Conservation (phyloP, 169 alveolate genomes). For the Plasmodium ovale region DNA sequence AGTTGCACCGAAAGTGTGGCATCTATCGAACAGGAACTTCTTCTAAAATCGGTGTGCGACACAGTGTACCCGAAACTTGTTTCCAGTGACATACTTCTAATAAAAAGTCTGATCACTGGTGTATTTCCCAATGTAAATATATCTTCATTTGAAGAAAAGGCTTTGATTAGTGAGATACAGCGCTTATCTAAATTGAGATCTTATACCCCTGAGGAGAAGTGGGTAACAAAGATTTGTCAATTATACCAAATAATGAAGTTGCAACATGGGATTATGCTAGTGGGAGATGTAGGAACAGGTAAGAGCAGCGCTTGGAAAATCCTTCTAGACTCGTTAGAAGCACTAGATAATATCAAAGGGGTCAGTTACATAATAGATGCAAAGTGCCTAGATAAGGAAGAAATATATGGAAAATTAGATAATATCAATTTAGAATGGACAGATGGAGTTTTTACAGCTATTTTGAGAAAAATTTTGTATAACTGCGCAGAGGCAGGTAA, state of each 20-base stretch:
- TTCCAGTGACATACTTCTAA: conserved; percentile 95
- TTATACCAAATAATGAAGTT: conserved; percentile 93
- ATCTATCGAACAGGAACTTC: conserved; percentile 91
- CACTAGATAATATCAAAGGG: conserved; percentile 92
- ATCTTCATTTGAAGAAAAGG: conserved; percentile 92
- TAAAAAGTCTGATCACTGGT: conserved; percentile 93
- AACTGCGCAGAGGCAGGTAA: conserved; percentile 68
- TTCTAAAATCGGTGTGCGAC: conserved; percentile 95
- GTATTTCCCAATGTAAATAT: conserved; percentile 97
- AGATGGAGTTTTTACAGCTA: conserved; percentile 97
- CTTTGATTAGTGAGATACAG: conserved; percentile 88
- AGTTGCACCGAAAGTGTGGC: background rate
- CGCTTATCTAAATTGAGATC: conserved; percentile 89
- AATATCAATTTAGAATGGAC: conserved; percentile 97
- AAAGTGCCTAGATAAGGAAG: conserved; percentile 91
- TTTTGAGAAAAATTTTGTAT: conserved; percentile 82
- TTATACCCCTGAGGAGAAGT: conserved; percentile 89
- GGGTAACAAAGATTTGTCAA: conserved; percentile 93
- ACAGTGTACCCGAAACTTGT: conserved; percentile 97
- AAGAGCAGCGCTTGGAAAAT: conserved; percentile 91
- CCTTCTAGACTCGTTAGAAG: conserved; percentile 93
- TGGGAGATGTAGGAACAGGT: conserved; percentile 98
- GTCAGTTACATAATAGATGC: conserved; percentile 95
- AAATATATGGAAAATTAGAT: conserved; percentile 95
- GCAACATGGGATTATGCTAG: conserved; percentile 98